phyloP scores from a whole-genome alignment of 371 early-diverging fungal species.

The Saksenaea oblongispora region DNA sequence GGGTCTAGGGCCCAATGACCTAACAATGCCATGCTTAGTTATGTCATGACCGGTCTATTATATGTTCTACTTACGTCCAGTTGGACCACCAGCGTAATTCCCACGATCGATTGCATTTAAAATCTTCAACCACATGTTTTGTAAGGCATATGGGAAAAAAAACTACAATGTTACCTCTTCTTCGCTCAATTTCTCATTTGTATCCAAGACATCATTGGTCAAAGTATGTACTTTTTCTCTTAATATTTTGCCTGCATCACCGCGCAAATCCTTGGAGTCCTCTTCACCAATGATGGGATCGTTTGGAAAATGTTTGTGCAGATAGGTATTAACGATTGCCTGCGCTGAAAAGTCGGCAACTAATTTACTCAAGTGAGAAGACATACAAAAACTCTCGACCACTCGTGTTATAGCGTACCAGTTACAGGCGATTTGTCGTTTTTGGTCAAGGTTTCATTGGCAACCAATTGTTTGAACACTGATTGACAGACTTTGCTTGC shows the following conservation, averaged over 20 bases:
- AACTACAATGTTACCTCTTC: slow-evolving; percentile 59
- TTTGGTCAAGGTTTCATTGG: slow-evolving; percentile 82
- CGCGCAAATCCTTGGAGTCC: slow-evolving; percentile 82
- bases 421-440: slow-evolving; percentile 96
- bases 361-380: slow-evolving; percentile 19
- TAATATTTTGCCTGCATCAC: slow-evolving; percentile 65
- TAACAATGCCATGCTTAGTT: neutral
- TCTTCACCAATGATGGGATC: slow-evolving; percentile 96
- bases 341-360: slow-evolving; percentile 97
- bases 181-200: slow-evolving; percentile 55
- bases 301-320: slow-evolving; percentile 75
- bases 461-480: slow-evolving; percentile 81
- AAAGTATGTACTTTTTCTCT: slow-evolving; percentile 79
- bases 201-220: slow-evolving; percentile 68
- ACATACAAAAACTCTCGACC: neutral
- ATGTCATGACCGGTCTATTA: neutral
- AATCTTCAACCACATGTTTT: slow-evolving; percentile 48
- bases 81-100: slow-evolving; percentile 76
- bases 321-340: slow-evolving; percentile 88
- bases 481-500: slow-evolving; percentile 85
- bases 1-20: slow-evolving; percentile 96
- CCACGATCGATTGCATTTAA: slow-evolving; percentile 90
- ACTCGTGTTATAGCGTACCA: slow-evolving; percentile 37
- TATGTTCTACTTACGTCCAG: slow-evolving; percentile 60
- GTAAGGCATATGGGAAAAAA: neutral